phyloP scores from a whole-genome alignment of 1,139 yeast species.

The Kodamaea suecica region DNA sequence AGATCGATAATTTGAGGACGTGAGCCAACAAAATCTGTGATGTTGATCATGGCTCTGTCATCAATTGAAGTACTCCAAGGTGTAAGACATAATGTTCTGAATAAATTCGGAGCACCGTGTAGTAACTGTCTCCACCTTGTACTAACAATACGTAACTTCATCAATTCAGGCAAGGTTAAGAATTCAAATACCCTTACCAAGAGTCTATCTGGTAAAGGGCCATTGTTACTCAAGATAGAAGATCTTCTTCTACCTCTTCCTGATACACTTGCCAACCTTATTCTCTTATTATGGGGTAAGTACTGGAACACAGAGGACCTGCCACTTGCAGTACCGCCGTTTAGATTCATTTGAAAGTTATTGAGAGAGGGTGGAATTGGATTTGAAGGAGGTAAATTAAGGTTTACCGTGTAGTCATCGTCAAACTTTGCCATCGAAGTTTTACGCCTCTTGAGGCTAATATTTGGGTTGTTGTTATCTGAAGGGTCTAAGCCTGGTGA shows the following conservation, averaged over 20 bases:
- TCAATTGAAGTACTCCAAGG: constrained; percentile 60
- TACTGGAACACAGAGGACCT: constrained; percentile 37
- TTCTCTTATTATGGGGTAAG: constrained; percentile 52
- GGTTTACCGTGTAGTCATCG: constrained; percentile 9
- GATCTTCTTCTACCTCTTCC: constrained; percentile 50
- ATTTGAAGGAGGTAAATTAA: constrained; percentile 34
- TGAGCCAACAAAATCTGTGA: constrained; percentile 68
- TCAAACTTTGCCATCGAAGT: constrained; percentile 7
- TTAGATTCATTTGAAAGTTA: constrained; percentile 21
- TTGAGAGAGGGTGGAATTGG: constrained; percentile 33
- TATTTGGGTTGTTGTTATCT: constrained; percentile 2
- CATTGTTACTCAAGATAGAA: constrained; percentile 49
- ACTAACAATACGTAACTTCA: constrained; percentile 56
- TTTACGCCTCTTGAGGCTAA: constrained; percentile 13
- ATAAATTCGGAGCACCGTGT: constrained; percentile 53
- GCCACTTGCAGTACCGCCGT: constrained; percentile 6
- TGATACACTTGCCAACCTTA: constrained; percentile 39
- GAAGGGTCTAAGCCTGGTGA: constrained; percentile 9
- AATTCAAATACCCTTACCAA: constrained; percentile 51
- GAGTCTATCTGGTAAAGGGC: constrained; percentile 58
- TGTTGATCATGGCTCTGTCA: constrained; percentile 54
- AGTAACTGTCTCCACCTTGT: constrained; percentile 66
- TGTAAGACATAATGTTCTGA: constrained; percentile 50
- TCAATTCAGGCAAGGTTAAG: constrained; percentile 52
- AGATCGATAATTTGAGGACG: constrained; percentile 61